Percentiles rank a stretch among this genome's conserved stretches.
Conservation (phyloP, 305 asterid species). For the Salvia sclarea region DNA sequence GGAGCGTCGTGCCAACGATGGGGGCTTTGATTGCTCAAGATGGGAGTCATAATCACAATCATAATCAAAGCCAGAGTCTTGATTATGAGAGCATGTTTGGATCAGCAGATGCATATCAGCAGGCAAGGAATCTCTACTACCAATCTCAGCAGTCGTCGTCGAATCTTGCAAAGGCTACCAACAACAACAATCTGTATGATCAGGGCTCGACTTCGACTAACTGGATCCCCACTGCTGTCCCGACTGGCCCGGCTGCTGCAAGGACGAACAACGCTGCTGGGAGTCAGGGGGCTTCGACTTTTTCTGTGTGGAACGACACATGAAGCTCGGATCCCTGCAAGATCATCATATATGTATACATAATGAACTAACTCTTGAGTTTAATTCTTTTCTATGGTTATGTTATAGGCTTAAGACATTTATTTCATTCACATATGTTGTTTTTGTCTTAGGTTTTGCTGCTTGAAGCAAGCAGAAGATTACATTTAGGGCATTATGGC, state of each 20-base stretch:
- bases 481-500: slow-evolving; percentile 33
- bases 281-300: slow-evolving; percentile 50
- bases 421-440: slow-evolving; percentile 5
- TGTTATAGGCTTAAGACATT: slow-evolving; percentile 31
- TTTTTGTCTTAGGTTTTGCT: slow-evolving; percentile 30
- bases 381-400: slow-evolving; percentile 15
- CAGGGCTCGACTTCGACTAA: slow-evolving; percentile 40
- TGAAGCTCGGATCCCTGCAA: neutral
- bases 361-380: slow-evolving; percentile 35
- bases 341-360: slow-evolving; percentile 44
- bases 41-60: no score
- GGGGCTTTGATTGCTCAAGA: slow-evolving; percentile 39
- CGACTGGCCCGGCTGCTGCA: slow-evolving; percentile 24
- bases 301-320: slow-evolving; percentile 55
- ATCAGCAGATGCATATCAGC: slow-evolving; percentile 45
- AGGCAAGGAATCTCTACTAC: slow-evolving; percentile 46
- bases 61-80: slow-evolving; percentile 34
- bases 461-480: slow-evolving; percentile 31
- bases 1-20: slow-evolving; percentile 37
- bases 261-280: slow-evolving; percentile 38
- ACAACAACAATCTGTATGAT: slow-evolving; percentile 39
- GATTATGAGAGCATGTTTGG: slow-evolving; percentile 45
- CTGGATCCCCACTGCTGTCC: slow-evolving; percentile 63
- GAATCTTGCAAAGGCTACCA: slow-evolving; percentile 16
- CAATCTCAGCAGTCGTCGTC: slow-evolving; percentile 41